Evolutionary conservation across 1,284 basidiomycete genomes (phyloP).

Genomic region (Leccinum solheimii): DNA sequence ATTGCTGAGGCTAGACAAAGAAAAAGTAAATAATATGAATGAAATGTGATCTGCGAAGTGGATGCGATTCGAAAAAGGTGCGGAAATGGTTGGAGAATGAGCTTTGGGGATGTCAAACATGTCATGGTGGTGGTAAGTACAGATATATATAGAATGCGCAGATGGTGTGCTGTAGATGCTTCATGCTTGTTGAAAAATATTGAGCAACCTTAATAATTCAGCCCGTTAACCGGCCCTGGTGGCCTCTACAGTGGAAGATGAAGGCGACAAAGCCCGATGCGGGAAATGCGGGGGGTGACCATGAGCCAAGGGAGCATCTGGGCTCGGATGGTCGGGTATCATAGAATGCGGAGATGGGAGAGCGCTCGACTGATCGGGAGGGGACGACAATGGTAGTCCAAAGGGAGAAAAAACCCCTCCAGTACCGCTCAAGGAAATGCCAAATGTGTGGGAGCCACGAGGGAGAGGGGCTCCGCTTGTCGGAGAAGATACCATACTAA

Average conservation of each 20-base stretch:
- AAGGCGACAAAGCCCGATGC: conserved; percentile 49
- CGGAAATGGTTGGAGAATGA: conserved; percentile 27
- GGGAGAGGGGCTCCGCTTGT: conserved; percentile 33
- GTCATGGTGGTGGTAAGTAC: conserved; percentile 39
- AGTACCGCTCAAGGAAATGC: conserved; percentile 29
- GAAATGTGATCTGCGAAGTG: conserved; percentile 30
- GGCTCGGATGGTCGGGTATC: conserved; percentile 61
- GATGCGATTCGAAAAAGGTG: conserved; percentile 31
- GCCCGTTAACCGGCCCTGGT: conserved; percentile 44
- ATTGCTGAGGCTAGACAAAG: conserved; percentile 24
- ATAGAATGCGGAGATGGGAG: conserved; percentile 46
- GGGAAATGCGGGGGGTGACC: conserved; percentile 47
- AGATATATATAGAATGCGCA: conserved; percentile 42
- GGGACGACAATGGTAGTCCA: conserved; percentile 48
- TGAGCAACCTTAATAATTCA: conserved; percentile 40
- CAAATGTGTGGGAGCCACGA: conserved; percentile 35
- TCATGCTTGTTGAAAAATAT: conserved; percentile 40
- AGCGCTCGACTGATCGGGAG: conserved; percentile 36
- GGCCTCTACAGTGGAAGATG: conserved; percentile 58
- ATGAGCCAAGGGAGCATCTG: conserved; percentile 46
- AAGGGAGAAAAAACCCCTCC: conserved; percentile 59
- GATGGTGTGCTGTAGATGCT: conserved; percentile 42
- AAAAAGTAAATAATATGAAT: conserved; percentile 32
- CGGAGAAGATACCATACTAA: conserved; percentile 39
- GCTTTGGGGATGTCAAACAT: conserved; percentile 36